These are phyloP conservation scores for Tricholoma sp. DNA, from an alignment of 768 basidiomycete species.

Conservation along the genomic window DNA sequence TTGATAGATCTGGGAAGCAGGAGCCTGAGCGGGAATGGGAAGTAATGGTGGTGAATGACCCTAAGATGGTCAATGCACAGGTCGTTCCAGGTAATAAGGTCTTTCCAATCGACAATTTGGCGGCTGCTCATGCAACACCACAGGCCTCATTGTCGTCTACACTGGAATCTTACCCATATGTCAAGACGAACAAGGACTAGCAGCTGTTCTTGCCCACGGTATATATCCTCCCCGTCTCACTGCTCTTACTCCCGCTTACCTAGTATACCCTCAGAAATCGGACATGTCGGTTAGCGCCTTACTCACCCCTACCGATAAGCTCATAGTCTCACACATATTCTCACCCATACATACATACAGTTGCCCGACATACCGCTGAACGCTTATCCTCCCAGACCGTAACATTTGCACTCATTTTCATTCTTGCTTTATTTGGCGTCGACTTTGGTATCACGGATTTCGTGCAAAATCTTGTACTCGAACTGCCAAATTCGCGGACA, in stretches of 20 bases:
- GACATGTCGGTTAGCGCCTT: constrained; percentile 54
- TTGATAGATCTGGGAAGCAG: constrained; percentile 18
- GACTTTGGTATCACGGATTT: constrained; percentile 48
- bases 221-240: constrained; percentile 10
- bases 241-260: background rate
- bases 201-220: constrained; percentile 86
- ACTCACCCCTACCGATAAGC: background rate
- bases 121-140: background rate
- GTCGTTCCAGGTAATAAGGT: constrained; percentile 57
- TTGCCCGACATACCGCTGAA: constrained; percentile 46
- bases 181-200: constrained; percentile 74
- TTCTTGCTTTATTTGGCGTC: constrained; percentile 49
- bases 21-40: constrained; percentile 65
- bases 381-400: constrained; percentile 45
- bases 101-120: background rate
- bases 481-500: constrained; percentile 78
- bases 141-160: constrained; percentile 79
- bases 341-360: constrained; percentile 11
- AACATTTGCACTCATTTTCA: constrained; percentile 31
- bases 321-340: background rate
- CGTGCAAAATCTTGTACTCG: constrained; percentile 46
- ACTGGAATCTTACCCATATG: constrained; percentile 84
- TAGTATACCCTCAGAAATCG: constrained; percentile 53
- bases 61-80: constrained; percentile 69
- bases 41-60: constrained; percentile 74